These are phyloP conservation scores for Holtermannia corniformis DNA, from an alignment of 768 basidiomycete species.

Conservation along the genomic window DNA sequence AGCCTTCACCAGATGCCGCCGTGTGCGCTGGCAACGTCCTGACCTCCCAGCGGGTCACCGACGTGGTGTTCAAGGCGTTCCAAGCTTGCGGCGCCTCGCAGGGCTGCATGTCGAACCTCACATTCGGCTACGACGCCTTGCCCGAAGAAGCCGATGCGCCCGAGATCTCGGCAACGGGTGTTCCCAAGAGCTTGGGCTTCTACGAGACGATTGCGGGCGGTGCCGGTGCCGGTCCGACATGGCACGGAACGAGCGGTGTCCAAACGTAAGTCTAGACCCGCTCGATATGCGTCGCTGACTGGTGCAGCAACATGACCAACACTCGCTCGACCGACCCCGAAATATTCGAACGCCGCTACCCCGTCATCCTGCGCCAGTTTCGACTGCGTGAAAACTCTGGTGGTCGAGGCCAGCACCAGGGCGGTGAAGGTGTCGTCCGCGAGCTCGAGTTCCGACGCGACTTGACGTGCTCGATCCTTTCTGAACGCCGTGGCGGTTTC, in stretches of 20 bases:
- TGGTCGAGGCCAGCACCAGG: slow-evolving; percentile 14
- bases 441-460: slow-evolving; percentile 28
- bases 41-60: slow-evolving; percentile 86
- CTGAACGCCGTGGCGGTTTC: slow-evolving; percentile 17
- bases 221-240: slow-evolving; percentile 75
- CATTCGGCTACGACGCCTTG: slow-evolving; percentile 79
- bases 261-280: no score
- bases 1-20: slow-evolving; percentile 75
- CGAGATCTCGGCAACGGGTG: slow-evolving; percentile 52
- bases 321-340: slow-evolving; percentile 45
- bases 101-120: slow-evolving; percentile 69
- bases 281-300: neutral
- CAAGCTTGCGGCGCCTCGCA: slow-evolving; percentile 84
- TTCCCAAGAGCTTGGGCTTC: slow-evolving; percentile 87
- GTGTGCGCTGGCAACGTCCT: slow-evolving; percentile 90
- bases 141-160: slow-evolving; percentile 69
- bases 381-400: slow-evolving; percentile 22
- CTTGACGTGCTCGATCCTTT: slow-evolving; percentile 14
- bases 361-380: slow-evolving; percentile 45
- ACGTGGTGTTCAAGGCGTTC: slow-evolving; percentile 88
- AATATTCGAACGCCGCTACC: slow-evolving; percentile 21
- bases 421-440: slow-evolving; percentile 29
- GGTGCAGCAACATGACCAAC: slow-evolving; percentile 63
- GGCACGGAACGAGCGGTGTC: slow-evolving; percentile 88
- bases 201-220: slow-evolving; percentile 84